Base-by-base conservation (phyloP, 2,329 filamentous ascomycete species). In the Phaeoacremonium minimum region DNA sequence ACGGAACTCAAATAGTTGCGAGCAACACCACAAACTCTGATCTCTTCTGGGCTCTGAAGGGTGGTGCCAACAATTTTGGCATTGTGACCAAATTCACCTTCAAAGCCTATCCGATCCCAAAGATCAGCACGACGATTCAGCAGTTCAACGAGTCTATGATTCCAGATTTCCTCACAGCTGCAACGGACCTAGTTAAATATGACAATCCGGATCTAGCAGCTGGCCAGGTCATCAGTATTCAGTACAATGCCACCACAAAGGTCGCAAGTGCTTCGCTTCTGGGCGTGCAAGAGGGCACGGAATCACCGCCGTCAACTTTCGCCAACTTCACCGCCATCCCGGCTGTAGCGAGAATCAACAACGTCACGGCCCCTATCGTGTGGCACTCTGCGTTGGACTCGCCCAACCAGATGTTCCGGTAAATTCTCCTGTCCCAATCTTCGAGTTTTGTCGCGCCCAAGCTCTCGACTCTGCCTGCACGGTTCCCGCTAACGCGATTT, bases 321-420 rank as follows among this genome's bases (percentile, higher is more conserved):
- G 43, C 46, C 9, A 54, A 55, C 29, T 61, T 61, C 33, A 51
- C 53, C 9, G 46, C 40, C 8, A 55, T 61, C 18, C 52, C 57
- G 3, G 47, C 44, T 0, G 15, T 15, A 0, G 6, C 15, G 3
- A 28, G 36, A 4, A 41, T 52, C 4, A 45, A 59, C 36, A 55
- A 52, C 32, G 51, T 64, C 12, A 51, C 49, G 3, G 48, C 45
- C 0, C 49, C 51, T 3, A 41, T 46, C 7, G 36, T 49, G 8
- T 62, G 49, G 49, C 53, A 58, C 13, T 28, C 41, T 2, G 22
- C 30, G 5, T 38, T 56, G 8, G 54, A 55, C 5, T 49, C 38
- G 22, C 53, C 57, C 0, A 56, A 57, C 32, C 57, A 61, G 30
- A 54, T 60, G 53, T 58, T 61, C 42, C 49, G 60, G 53, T 59